These are phyloP conservation scores for Lentinula edodes DNA, from an alignment of 768 basidiomycete species.

Conservation along the genomic window DNA sequence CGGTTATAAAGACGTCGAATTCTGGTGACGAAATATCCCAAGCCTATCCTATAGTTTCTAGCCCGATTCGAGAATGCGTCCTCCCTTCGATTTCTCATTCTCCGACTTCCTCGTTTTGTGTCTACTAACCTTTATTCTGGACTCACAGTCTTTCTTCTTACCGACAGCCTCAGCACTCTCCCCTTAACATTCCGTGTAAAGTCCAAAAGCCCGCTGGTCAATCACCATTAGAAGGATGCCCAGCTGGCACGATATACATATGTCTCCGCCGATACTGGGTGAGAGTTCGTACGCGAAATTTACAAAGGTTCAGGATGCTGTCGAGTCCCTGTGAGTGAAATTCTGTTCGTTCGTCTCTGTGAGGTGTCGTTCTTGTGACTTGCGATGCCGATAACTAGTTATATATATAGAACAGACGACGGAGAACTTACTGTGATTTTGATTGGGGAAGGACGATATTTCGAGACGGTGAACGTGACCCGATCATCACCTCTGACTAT, in stretches of 20 bases:
- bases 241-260: conserved; percentile 51
- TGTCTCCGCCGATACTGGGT: conserved; percentile 41
- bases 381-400: no score
- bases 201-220: conserved; percentile 34
- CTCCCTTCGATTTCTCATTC: background rate
- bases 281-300: conserved; percentile 39
- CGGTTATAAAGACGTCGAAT: background rate
- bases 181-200: conserved; percentile 45
- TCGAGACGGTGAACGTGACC: conserved; percentile 55
- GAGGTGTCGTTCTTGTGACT: no score
- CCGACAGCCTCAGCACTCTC: conserved; percentile 38
- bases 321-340: conserved; percentile 45
- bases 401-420: conserved; percentile 34
- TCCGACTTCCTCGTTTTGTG: background rate
- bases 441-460: conserved; percentile 53
- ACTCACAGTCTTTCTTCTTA: background rate
- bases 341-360: background rate
- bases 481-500: conserved; percentile 49
- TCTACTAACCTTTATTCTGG: no score
- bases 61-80: background rate
- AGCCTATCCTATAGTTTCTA: no score
- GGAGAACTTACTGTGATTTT: conserved; percentile 39
- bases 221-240: conserved; percentile 49
- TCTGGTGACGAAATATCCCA: background rate
- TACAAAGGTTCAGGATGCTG: conserved; percentile 47